A percentile compares a stretch with the other conserved stretches of the same genome.
phyloP scores from a whole-genome alignment of 208 protist species.

The Leishmania tropica region DNA sequence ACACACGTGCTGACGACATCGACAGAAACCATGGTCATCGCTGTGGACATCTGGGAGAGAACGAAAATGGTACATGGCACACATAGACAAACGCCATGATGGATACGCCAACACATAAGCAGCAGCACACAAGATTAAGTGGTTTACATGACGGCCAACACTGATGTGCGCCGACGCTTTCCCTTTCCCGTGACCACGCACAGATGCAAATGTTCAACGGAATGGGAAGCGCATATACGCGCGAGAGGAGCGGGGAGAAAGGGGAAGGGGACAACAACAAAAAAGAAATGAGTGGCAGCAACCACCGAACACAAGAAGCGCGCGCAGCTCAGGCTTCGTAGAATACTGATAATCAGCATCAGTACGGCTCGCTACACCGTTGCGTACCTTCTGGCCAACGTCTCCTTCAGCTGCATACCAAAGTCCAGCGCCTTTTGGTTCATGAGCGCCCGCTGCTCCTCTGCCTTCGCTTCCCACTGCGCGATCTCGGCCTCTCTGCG shows the following conservation, averaged over 20 bases:
- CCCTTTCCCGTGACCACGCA: no score
- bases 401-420: conserved; percentile 89
- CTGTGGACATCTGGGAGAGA: neutral
- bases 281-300: neutral
- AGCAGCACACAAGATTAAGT: neutral
- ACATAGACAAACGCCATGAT: neutral
- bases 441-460: conserved; percentile 76
- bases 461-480: conserved; percentile 85
- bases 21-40: neutral
- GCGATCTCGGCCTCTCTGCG: conserved; percentile 72
- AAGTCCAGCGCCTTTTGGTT: conserved; percentile 91
- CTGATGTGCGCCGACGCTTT: neutral
- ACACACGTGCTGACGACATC: neutral
- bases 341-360: neutral
- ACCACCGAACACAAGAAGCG: no score
- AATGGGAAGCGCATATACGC: neutral
- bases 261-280: no score
- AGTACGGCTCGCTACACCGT: neutral
- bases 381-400: conserved; percentile 16
- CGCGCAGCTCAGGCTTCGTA: neutral
- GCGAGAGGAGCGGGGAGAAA: neutral
- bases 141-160: neutral
- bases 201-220: neutral
- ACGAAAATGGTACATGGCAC: neutral
- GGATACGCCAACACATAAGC: neutral